Evolutionary conservation across 2,329 filamentous ascomycete genomes (phyloP).

Genomic region (Calonectria fujianensis): DNA sequence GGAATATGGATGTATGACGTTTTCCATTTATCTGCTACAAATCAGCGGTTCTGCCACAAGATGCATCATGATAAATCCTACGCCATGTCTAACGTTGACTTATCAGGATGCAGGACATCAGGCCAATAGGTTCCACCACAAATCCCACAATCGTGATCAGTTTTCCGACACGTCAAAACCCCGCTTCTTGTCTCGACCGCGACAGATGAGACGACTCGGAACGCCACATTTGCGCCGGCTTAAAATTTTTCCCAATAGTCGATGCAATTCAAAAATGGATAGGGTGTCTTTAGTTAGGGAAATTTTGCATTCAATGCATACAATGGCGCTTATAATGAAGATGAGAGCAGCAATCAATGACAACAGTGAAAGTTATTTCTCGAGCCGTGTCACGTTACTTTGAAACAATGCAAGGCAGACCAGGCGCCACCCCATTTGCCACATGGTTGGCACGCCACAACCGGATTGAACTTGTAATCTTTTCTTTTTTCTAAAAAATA

Average conservation of each 20-base stretch:
- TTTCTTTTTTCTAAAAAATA: background rate
- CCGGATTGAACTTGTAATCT: background rate
- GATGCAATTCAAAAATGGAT: background rate
- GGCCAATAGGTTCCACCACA: background rate
- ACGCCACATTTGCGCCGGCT: background rate
- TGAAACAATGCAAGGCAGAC: background rate
- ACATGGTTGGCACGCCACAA: background rate
- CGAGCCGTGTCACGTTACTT: background rate
- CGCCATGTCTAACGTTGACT: background rate
- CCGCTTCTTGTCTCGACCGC: constrained; percentile 8
- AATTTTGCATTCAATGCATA: no score
- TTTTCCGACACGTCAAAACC: background rate
- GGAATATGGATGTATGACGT: background rate
- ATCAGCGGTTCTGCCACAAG: background rate
- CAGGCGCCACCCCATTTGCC: background rate
- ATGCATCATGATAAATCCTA: background rate
- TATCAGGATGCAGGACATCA: background rate
- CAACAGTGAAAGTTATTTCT: fast-evolving
- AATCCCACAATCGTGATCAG: background rate
- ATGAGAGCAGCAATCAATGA: background rate
- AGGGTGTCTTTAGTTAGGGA: background rate
- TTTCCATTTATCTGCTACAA: background rate
- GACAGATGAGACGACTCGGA: background rate
- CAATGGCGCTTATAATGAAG: no score
- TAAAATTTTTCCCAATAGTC: background rate